Percentiles rank a stretch among this genome's conserved stretches.
Evolutionary conservation across 495 filamentous ascomycete genomes (phyloP).

Genomic region (Aspergillus sparsus): DNA sequence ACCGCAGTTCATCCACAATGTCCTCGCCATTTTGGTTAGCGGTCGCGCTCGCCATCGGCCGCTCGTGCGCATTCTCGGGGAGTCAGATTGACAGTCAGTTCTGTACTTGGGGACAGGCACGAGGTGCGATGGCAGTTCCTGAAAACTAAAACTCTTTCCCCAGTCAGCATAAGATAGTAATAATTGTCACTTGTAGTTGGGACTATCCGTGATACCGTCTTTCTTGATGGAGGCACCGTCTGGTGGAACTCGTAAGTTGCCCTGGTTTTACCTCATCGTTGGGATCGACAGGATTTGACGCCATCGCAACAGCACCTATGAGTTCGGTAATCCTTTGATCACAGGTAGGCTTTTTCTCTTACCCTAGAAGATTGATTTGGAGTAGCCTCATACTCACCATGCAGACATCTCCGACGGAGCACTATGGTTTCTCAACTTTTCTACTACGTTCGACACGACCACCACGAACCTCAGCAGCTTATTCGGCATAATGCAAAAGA

Average conservation of each 20-base stretch:
- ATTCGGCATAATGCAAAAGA: constrained; percentile 48
- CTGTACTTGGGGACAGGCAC: constrained; percentile 56
- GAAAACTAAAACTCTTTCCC: background rate
- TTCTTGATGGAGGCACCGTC: constrained; percentile 64
- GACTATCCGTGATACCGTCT: constrained; percentile 65
- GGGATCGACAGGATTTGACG: no score
- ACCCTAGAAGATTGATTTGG: background rate
- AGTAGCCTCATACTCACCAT: background rate
- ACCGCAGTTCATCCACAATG: background rate
- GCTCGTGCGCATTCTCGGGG: constrained; percentile 23
- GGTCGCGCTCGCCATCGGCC: constrained; percentile 18
- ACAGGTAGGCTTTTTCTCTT: background rate
- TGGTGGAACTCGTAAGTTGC: constrained; percentile 44
- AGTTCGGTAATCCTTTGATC: no score
- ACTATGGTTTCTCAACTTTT: constrained; percentile 60
- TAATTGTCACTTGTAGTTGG: constrained; percentile 43
- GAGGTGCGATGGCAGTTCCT: constrained; percentile 40
- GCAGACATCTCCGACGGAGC: constrained; percentile 43
- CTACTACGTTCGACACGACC: constrained; percentile 54
- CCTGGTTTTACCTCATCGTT: background rate
- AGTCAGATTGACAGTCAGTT: constrained; percentile 53
- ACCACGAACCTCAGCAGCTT: constrained; percentile 53
- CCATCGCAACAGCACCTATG: no score
- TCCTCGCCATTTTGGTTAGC: background rate
- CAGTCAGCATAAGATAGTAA: background rate